phyloP scores from a whole-genome alignment of 164 flowering plant genomes.

The Hamamelis virginiana region DNA sequence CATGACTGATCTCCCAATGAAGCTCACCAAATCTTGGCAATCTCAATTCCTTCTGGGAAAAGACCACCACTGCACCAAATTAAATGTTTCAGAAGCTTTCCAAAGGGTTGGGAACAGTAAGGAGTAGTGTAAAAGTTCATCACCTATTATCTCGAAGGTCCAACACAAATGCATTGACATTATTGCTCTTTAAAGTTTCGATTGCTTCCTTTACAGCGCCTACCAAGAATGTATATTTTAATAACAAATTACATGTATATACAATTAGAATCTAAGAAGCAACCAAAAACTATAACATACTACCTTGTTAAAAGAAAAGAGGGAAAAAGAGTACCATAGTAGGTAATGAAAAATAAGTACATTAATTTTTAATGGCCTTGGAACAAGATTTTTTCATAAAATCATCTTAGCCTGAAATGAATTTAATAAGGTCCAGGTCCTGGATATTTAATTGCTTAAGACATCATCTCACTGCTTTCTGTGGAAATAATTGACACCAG shows the following conservation, averaged over 20 bases:
- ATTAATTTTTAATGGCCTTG: neutral
- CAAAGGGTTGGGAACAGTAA: conserved; percentile 5
- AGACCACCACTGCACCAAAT: conserved; percentile 91
- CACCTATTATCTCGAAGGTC: conserved; percentile 99
- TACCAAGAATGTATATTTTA: conserved; percentile 22
- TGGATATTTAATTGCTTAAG: too few relatives aligned
- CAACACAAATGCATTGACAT: conserved; percentile 83
- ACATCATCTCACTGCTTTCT: too few relatives aligned
- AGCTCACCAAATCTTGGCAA: conserved; percentile 93
- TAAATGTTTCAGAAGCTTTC: conserved; percentile 33
- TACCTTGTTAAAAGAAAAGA: neutral
- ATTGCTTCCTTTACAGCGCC: conserved; percentile 93
- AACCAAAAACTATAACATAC: neutral
- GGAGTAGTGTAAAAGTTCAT: conserved; percentile 22
- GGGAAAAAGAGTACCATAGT: neutral
- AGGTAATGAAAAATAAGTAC: neutral
- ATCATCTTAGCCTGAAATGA: too few relatives aligned
- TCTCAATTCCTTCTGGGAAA: conserved; percentile 98
- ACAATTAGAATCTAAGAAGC: neutral
- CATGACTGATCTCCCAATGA: neutral
- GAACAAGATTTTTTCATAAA: too few relatives aligned
- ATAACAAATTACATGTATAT: conserved; percentile 3
- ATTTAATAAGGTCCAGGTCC: too few relatives aligned
- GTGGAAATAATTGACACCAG: too few relatives aligned
- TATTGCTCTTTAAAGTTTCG: conserved; percentile 63